Evolutionary conservation across 352 stramenopile genomes (phyloP).

Genomic region (Globisporangium cylindrosporum): DNA sequence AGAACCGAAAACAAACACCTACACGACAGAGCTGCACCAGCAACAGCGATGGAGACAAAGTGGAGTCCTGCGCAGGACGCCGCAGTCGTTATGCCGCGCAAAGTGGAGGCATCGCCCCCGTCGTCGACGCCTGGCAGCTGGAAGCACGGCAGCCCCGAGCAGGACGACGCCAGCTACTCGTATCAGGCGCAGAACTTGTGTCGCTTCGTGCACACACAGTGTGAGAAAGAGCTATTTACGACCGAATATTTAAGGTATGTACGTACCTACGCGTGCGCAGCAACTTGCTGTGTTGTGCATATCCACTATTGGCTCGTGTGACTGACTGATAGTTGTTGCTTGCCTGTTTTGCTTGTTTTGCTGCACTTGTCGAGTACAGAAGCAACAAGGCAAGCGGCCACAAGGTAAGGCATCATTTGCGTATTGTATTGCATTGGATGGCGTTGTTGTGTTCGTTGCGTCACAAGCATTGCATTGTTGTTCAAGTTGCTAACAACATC

Average conservation of each 20-base stretch:
- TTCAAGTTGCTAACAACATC: not conserved
- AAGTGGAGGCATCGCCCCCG: not conserved
- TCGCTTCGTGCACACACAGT: slow-evolving; percentile 67
- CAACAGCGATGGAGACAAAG: slow-evolving; percentile 4
- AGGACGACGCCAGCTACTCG: slow-evolving; percentile 21
- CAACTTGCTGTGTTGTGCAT: not conserved
- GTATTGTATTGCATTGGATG: not conserved
- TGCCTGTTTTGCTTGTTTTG: slow-evolving; percentile 8
- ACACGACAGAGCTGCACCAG: not conserved
- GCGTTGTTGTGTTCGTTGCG: not conserved
- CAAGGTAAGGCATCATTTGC: slow-evolving; percentile 36
- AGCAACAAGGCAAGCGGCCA: slow-evolving; percentile 85
- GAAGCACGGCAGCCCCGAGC: slow-evolving; percentile 27
- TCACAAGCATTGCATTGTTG: not conserved
- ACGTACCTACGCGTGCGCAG: slow-evolving; percentile 17
- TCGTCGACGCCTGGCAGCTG: not conserved
- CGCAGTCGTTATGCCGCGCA: not conserved
- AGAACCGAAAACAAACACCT: not conserved
- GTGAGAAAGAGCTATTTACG: slow-evolving; percentile 71
- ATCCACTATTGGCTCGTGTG: not conserved
- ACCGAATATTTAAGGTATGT: slow-evolving; percentile 66
- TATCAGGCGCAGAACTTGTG: slow-evolving; percentile 19
- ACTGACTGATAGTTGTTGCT: not conserved
- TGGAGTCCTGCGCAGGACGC: not conserved
- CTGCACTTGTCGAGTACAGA: slow-evolving; percentile 28